Evolutionary conservation across 352 stramenopile species (phyloP), one percentile per base, ranked within the genome.

Genomic region (Globisporangium barbulae): DNA sequence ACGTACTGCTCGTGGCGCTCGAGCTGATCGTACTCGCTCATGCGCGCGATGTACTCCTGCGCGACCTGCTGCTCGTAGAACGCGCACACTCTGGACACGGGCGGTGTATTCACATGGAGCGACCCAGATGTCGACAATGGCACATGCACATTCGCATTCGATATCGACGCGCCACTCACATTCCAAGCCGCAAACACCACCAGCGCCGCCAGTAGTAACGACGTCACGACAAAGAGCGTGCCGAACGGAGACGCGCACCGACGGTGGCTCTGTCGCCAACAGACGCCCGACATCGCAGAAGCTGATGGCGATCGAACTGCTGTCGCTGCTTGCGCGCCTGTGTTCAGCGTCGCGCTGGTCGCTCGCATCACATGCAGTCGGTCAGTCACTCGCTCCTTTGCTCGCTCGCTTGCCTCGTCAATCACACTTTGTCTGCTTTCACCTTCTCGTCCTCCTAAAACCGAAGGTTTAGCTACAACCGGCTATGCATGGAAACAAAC

Each of bases 21-120:
- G 1, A 83, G 45, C 2, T 47, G 17, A 21, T 60, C 60, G 60
- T 87, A 85, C 2, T 42, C 53, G 33, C 35, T 44, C 64, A 85
- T 70, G 21, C 73, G 75, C 3, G 61, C 76, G 44, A 87, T 68
- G 44, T 74, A 83, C 68, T 81, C 72, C 15, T 76, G 71, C 47
- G 59, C 58, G 9, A 71, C 42, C 17, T 69, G 42, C 9, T 67
- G 50, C 49, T 81, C 65, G 59, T 73, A 82, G 33, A 81, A 82
- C 55, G 63, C 59, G 44, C 75, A 85, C 10, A 45, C 61, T 48
- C 30, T 56, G 7, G 61, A 66, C n/a, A 52, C 21, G 5, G 25
- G 39, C 15, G 17, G 37, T 21, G 4, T 30, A 0, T 30, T 31
- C 21, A 22, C 39, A 41, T 41, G n/a, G 1, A n/a, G 10, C 3